Conservation (phyloP, 108 stramenopile species). For the Chaetoceros muelleri region DNA sequence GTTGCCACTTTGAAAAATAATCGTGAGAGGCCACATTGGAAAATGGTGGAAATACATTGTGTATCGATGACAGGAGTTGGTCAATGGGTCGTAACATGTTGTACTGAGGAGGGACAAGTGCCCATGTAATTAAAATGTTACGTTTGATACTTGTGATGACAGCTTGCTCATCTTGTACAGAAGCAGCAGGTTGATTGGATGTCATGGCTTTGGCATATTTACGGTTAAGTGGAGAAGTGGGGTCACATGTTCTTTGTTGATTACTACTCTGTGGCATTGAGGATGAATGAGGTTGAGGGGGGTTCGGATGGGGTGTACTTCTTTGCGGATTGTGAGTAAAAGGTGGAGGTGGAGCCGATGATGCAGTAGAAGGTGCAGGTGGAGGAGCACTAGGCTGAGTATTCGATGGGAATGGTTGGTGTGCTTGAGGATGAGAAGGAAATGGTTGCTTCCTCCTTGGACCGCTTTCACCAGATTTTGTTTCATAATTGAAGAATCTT, state of each 20-base stretch:
- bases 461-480: not conserved
- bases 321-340: not conserved
- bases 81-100: conserved; percentile 61
- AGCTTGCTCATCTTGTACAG: conserved; percentile 17
- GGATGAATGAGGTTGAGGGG: conserved; percentile 8
- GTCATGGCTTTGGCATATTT: conserved; percentile 70
- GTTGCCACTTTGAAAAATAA: conserved; percentile 72
- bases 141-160: conserved; percentile 56
- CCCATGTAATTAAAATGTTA: conserved; percentile 67
- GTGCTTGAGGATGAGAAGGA: conserved; percentile 15
- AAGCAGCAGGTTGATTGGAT: conserved; percentile 28
- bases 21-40: conserved; percentile 61
- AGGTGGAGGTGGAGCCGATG: conserved; percentile 1
- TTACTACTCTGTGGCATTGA: conserved; percentile 6
- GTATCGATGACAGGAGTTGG: conserved; percentile 50
- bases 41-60: conserved; percentile 70
- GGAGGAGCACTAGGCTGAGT: too few relatives aligned
- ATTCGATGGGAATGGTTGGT: too few relatives aligned
- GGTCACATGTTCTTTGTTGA: conserved; percentile 5
- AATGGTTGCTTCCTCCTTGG: conserved; percentile 7
- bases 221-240: conserved; percentile 19
- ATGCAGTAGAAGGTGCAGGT: conserved; percentile 8
- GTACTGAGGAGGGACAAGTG: conserved; percentile 62
- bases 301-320: conserved; percentile 3
- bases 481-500: not conserved